Conservation (phyloP, 2,329 filamentous ascomycete genomes). For the Sarocladium brachiariae region DNA sequence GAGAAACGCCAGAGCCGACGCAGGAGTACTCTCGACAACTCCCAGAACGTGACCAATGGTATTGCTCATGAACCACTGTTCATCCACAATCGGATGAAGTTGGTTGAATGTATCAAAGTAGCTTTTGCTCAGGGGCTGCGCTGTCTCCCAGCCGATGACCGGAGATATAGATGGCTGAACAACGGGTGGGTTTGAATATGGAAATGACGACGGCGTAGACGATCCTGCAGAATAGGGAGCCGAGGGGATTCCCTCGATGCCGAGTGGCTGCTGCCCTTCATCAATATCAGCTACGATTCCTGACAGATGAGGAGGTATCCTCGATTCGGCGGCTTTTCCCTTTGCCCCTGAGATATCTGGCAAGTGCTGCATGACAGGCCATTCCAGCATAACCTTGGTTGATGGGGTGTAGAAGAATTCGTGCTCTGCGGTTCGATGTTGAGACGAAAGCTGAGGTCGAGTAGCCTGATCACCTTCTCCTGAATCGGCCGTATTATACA, state of each 20-base stretch:
- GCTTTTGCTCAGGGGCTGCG: conserved; percentile 42
- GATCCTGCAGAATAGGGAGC: conserved; percentile 11
- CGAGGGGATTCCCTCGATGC: not conserved
- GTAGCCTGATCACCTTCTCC: not conserved
- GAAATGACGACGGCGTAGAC: not conserved
- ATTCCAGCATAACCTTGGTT: not conserved
- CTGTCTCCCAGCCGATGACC: conserved; percentile 38
- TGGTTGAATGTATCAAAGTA: conserved; percentile 57
- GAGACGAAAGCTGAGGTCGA: not conserved
- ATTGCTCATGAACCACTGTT: conserved; percentile 44
- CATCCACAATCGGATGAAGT: conserved; percentile 50
- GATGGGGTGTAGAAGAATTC: not conserved
- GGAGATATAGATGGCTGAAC: conserved; percentile 9
- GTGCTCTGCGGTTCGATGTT: conserved; percentile 9
- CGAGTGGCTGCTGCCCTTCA: not conserved
- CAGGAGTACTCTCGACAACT: conserved; percentile 40
- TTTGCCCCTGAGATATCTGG: not conserved
- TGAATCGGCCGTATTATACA: not conserved
- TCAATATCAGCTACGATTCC: not conserved
- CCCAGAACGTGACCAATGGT: conserved; percentile 38
- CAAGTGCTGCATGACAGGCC: not conserved
- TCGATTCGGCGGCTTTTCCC: not conserved
- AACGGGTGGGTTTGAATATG: not conserved
- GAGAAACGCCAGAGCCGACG: conserved; percentile 47
- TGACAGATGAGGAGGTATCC: not conserved